Evolutionary conservation across 2,329 filamentous ascomycete species (phyloP).

Genomic region (Aspergillus sp.): DNA sequence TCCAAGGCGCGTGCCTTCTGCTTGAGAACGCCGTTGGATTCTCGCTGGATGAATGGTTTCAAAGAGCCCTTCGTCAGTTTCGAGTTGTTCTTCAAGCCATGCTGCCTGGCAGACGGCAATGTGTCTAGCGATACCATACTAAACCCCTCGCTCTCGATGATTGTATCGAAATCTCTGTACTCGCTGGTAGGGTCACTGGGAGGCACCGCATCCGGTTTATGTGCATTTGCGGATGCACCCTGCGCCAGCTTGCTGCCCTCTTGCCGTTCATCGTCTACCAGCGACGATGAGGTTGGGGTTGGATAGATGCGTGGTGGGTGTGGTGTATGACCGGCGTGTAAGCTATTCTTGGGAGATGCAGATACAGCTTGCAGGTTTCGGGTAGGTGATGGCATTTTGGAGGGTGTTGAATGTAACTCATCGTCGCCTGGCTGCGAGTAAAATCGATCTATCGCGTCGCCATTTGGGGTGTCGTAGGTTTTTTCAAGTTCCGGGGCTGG

Average conservation of each 20-base stretch:
- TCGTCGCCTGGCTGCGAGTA: constrained; percentile 31
- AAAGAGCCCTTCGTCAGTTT: constrained; percentile 32
- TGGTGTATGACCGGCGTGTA: constrained; percentile 23
- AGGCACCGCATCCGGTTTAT: constrained; percentile 10
- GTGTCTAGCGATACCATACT: constrained; percentile 62
- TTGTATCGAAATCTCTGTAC: constrained; percentile 56
- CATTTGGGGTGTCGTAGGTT: constrained; percentile 37
- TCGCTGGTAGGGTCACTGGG: constrained; percentile 45
- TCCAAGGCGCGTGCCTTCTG: constrained; percentile 32
- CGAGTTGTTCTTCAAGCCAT: constrained; percentile 40
- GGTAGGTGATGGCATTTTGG: constrained; percentile 40
- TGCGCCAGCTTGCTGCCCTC: constrained; percentile 20
- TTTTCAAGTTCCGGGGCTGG: constrained; percentile 28
- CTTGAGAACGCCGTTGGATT: constrained; percentile 32
- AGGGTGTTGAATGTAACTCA: constrained; percentile 39
- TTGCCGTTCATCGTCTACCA: constrained; percentile 41
- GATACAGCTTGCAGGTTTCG: constrained; percentile 31
- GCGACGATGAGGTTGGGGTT: constrained; percentile 46
- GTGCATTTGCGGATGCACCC: not conserved
- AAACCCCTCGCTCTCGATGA: constrained; percentile 62
- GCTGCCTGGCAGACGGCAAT: constrained; percentile 54
- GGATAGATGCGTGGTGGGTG: constrained; percentile 45
- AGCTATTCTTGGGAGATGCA: constrained; percentile 39
- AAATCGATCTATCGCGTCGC: constrained; percentile 34
- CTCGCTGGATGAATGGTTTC: constrained; percentile 34